Evolutionary conservation across 495 filamentous ascomycete species (phyloP).

Genomic region (Hypoxylon perforatum): DNA sequence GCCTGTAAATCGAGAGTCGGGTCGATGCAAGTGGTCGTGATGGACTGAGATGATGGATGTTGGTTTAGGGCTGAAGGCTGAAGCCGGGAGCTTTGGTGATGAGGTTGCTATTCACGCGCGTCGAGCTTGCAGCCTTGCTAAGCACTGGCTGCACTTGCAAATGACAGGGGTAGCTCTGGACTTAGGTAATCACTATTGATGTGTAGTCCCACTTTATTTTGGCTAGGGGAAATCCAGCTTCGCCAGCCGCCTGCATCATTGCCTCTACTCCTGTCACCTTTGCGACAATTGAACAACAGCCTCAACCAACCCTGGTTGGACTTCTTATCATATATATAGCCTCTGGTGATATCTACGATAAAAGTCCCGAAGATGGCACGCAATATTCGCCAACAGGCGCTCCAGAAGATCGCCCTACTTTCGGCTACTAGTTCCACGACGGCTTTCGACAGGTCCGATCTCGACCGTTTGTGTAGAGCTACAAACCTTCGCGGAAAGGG

Average conservation of each 20-base stretch:
- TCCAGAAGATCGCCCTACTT: slow-evolving; percentile 77
- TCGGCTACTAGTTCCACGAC: slow-evolving; percentile 62
- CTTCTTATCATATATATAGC: neutral
- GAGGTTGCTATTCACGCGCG: slow-evolving; percentile 49
- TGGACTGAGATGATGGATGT: slow-evolving; percentile 32
- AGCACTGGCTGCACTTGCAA: neutral
- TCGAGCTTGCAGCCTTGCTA: slow-evolving; percentile 63
- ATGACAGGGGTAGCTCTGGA: slow-evolving; percentile 31
- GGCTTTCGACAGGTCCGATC: slow-evolving; percentile 69
- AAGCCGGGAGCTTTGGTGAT: slow-evolving; percentile 35
- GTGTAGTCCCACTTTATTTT: slow-evolving; percentile 14
- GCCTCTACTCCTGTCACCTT: slow-evolving; percentile 19
- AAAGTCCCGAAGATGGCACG: slow-evolving; percentile 51
- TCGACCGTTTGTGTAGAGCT: slow-evolving; percentile 70
- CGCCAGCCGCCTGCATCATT: slow-evolving; percentile 23
- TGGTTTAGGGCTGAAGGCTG: slow-evolving; percentile 24
- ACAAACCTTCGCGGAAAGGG: slow-evolving; percentile 54
- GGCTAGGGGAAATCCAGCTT: slow-evolving; percentile 18
- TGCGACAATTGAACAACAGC: slow-evolving; percentile 12
- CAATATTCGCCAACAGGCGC: slow-evolving; percentile 69
- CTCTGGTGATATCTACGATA: slow-evolving; percentile 7
- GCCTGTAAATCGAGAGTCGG: neutral
- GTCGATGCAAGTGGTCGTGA: slow-evolving; percentile 5
- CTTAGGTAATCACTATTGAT: neutral
- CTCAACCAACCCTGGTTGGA: too few species aligned